A percentile compares a stretch with the other conserved stretches of the same genome.
These are phyloP conservation scores for Populus hybrid DNA, from an alignment of 441 rosid genomes.

Conservation along the genomic window DNA sequence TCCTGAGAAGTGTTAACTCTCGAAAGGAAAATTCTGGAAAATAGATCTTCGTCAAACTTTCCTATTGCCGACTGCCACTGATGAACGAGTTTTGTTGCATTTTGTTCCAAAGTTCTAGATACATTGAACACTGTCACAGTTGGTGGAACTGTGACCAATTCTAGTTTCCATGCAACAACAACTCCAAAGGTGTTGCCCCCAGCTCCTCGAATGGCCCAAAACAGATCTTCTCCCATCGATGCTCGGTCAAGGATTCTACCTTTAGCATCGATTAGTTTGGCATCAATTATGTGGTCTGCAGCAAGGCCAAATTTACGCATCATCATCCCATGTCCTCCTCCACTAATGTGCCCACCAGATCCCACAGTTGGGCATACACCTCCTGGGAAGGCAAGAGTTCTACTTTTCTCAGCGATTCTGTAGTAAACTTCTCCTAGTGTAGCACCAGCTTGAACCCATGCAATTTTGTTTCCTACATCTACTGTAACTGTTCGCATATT, in stretches of 20 bases:
- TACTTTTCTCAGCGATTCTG: not conserved
- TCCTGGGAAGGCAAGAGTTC: not conserved
- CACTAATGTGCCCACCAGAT: not conserved
- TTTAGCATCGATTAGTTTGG: conserved; percentile 32
- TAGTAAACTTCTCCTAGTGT: not conserved
- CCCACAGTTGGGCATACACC: not conserved
- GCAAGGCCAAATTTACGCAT: not conserved
- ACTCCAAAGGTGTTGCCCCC: conserved; percentile 61
- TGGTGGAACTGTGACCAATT: conserved; percentile 49
- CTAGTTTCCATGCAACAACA: conserved; percentile 47
- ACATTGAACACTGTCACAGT: conserved; percentile 42
- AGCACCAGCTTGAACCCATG: not conserved
- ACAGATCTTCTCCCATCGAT: conserved; percentile 49
- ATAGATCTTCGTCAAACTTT: conserved; percentile 35
- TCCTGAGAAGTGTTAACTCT: not conserved
- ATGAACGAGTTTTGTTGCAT: conserved; percentile 43
- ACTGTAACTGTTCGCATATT: conserved; percentile 2
- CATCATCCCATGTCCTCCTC: not conserved
- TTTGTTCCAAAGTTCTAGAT: conserved; percentile 30
- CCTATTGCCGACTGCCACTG: conserved; percentile 47
- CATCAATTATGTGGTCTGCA: not conserved
- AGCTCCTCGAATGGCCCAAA: conserved; percentile 64
- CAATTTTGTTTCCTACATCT: not conserved
- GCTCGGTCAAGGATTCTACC: conserved; percentile 38
- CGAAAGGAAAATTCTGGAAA: not conserved